phyloP scores from a whole-genome alignment of 225 moss, liverwort and hornwort genomes.

The Polytrichum formosum region DNA sequence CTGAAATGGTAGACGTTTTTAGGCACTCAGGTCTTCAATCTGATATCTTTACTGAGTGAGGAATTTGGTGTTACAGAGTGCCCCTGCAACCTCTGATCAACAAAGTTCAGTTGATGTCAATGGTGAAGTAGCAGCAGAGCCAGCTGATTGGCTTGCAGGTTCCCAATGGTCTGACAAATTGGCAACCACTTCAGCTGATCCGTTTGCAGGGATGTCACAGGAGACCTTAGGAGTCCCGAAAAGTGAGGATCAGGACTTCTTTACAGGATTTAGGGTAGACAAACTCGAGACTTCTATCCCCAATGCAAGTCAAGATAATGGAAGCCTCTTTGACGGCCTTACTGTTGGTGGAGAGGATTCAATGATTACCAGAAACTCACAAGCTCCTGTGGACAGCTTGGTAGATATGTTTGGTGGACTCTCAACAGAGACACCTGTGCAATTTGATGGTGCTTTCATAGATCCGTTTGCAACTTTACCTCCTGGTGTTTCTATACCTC shows the following conservation, averaged over 20 bases:
- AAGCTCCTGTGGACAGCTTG: conserved; percentile 46
- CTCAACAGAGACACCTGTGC: conserved; percentile 45
- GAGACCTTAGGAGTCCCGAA: conserved; percentile 29
- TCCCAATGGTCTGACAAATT: conserved; percentile 52
- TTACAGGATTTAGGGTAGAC: conserved; percentile 71
- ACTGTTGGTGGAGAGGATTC: conserved; percentile 33
- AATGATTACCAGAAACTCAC: conserved; percentile 28
- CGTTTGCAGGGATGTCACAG: conserved; percentile 71
- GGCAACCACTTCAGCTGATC: conserved; percentile 33
- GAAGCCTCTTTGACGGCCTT: conserved; percentile 70
- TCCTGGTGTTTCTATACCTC: conserved; percentile 1
- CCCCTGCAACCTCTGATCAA: conserved; percentile 23
- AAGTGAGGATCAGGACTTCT: conserved; percentile 56
- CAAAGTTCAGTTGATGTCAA: conserved; percentile 27
- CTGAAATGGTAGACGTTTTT: no score
- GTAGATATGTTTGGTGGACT: conserved; percentile 68
- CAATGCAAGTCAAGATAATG: conserved; percentile 42
- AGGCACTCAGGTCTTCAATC: no score
- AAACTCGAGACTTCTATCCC: conserved; percentile 28
- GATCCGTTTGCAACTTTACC: conserved; percentile 58
- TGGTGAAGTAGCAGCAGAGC: conserved; percentile 22
- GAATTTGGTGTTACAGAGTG: conserved; percentile 25
- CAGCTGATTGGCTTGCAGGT: conserved; percentile 49
- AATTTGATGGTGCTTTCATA: conserved; percentile 25
- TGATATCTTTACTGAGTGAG: no score